Evolutionary conservation across 164 flowering plant species (phyloP).

Genomic region (Stephania yunnanensis): DNA sequence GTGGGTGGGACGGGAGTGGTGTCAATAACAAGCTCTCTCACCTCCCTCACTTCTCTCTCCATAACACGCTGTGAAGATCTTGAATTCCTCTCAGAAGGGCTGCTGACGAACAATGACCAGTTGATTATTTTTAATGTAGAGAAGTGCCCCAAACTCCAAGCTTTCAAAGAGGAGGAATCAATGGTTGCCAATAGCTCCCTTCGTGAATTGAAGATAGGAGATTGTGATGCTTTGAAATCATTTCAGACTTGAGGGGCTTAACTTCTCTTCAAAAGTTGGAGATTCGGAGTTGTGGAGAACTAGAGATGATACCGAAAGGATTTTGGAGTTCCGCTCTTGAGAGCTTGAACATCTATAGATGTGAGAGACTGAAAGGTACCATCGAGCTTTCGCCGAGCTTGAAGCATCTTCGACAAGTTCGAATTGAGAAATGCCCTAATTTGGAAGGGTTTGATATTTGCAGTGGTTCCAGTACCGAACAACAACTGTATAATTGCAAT

Average conservation of each 20-base stretch:
- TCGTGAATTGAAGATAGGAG: neutral
- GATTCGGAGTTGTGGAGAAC: neutral
- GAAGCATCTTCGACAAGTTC: too few species aligned
- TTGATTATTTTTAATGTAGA: neutral
- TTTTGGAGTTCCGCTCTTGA: neutral
- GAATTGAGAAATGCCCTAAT: too few species aligned
- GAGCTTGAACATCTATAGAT: too few species aligned
- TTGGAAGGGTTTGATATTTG: too few species aligned
- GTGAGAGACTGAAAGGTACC: too few species aligned
- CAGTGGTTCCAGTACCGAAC: too few species aligned
- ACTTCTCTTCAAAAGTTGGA: too few species aligned
- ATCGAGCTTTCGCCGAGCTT: too few species aligned
- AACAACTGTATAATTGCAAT: too few species aligned
- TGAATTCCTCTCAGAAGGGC: neutral
- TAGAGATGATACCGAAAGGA: neutral
- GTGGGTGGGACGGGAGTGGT: neutral
- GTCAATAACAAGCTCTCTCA: neutral
- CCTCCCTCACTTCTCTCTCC: neutral
- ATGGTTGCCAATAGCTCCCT: neutral
- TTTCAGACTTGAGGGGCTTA: too few species aligned
- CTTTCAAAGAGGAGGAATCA: neutral
- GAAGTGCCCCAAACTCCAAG: neutral
- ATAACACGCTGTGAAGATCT: too few species aligned
- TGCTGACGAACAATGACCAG: neutral
- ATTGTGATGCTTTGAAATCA: neutral